Conservation (phyloP, 805 yeast genomes). For the Kurtzmaniella fragi region DNA sequence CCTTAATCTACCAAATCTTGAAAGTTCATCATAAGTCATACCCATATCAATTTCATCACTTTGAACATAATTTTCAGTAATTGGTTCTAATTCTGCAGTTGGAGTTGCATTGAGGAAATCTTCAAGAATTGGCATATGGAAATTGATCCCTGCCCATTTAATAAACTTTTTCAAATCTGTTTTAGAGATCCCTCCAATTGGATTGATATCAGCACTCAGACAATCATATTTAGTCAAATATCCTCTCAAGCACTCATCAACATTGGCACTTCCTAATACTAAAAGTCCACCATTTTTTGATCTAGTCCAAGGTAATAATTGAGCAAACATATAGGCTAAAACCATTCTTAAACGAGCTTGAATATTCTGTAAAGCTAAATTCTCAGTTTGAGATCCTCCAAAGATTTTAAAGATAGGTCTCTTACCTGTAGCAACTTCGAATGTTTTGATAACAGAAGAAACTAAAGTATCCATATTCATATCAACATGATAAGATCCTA, state of each 20-base stretch:
- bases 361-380: constrained; percentile 90
- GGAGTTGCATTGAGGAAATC: constrained; percentile 90
- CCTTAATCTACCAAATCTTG: constrained; percentile 84
- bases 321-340: constrained; percentile 87
- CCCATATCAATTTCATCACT: constrained; percentile 99
- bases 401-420: constrained; percentile 84
- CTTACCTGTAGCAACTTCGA: constrained; percentile 87
- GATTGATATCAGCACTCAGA: constrained; percentile 95
- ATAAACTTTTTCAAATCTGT: constrained; percentile 87
- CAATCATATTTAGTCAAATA: constrained; percentile 96
- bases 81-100: constrained; percentile 97
- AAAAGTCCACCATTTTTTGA: constrained; percentile 65
- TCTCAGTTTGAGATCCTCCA: constrained; percentile 91
- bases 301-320: constrained; percentile 91
- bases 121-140: constrained; percentile 69
- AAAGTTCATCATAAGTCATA: constrained; percentile 90
- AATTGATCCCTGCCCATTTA: constrained; percentile 64
- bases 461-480: constrained; percentile 89
- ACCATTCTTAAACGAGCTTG: constrained; percentile 98
- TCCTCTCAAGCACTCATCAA: constrained; percentile 94
- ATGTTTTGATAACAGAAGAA: constrained; percentile 62
- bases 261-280: constrained; percentile 94
- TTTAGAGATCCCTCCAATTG: constrained; percentile 98
- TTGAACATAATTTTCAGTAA: constrained; percentile 86
- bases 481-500: constrained; percentile 89